phyloP scores from a whole-genome alignment of 192 early-diverging fungal species.

The Gaertneriomyces semiglobifer region DNA sequence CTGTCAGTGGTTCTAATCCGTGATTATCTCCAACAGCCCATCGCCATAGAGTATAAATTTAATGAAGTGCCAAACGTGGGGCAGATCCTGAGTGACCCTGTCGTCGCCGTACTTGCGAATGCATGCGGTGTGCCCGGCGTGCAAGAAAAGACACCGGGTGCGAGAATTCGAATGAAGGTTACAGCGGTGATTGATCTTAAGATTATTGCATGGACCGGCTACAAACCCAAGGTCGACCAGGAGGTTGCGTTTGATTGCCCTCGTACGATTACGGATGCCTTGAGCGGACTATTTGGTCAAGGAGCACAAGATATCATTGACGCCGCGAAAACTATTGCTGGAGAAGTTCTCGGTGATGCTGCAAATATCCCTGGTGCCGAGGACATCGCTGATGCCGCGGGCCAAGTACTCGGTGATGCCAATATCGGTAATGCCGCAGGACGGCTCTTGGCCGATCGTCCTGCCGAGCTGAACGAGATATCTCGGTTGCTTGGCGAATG shows the following conservation, averaged over 20 bases:
- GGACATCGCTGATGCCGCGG: too few relatives aligned
- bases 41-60: conserved; percentile 16
- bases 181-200: conserved; percentile 12
- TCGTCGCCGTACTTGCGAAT: conserved; percentile 4
- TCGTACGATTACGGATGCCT: not conserved
- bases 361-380: too few relatives aligned
- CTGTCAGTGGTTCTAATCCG: too few relatives aligned
- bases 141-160: not conserved
- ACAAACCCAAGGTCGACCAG: conserved; percentile 13
- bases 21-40: not conserved
- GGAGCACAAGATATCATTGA: too few relatives aligned
- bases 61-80: not conserved
- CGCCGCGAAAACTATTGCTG: too few relatives aligned
- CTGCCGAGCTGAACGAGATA: too few relatives aligned
- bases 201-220: conserved; percentile 23
- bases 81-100: conserved; percentile 8
- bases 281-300: conserved; percentile 9
- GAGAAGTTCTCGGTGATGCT: too few relatives aligned
- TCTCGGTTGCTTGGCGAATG: too few relatives aligned
- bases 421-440: too few relatives aligned
- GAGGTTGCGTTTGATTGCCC: conserved; percentile 26
- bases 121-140: conserved; percentile 20
- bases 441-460: too few relatives aligned
- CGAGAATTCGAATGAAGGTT: conserved; percentile 14
- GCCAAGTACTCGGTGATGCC: too few relatives aligned